Evolutionary conservation across 1,284 basidiomycete species (phyloP).

Genomic region (Exsudoporus floridanus): DNA sequence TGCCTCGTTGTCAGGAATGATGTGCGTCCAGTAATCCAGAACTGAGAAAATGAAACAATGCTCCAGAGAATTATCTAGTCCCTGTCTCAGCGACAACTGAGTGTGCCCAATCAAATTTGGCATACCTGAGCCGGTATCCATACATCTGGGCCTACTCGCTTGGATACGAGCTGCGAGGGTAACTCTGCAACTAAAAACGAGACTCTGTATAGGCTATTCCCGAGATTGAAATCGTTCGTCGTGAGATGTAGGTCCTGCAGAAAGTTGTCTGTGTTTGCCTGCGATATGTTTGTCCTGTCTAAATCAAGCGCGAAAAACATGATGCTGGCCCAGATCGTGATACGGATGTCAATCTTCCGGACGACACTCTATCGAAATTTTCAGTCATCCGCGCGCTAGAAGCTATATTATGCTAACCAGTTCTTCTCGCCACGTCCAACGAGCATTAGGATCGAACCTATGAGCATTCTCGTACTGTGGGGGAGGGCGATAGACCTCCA

Average conservation of each 20-base stretch:
- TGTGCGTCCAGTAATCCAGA: constrained; percentile 54
- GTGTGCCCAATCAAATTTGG: background rate
- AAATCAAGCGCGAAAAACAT: constrained; percentile 66
- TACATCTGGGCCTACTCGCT: constrained; percentile 67
- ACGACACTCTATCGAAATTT: constrained; percentile 42
- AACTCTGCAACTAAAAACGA: constrained; percentile 63
- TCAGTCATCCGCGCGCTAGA: background rate
- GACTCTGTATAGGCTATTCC: constrained; percentile 55
- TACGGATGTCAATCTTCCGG: constrained; percentile 60
- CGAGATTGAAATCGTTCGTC: constrained; percentile 66
- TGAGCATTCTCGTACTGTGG: constrained; percentile 60
- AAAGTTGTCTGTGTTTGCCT: constrained; percentile 61
- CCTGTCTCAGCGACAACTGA: constrained; percentile 2
- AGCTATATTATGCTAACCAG: constrained; percentile 35
- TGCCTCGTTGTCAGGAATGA: constrained; percentile 53
- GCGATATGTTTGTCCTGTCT: constrained; percentile 55
- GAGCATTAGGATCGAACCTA: constrained; percentile 62
- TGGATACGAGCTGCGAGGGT: constrained; percentile 72
- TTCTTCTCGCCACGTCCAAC: constrained; percentile 75
- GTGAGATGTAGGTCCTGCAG: constrained; percentile 50
- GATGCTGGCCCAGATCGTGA: constrained; percentile 63
- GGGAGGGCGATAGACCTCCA: constrained; percentile 56
- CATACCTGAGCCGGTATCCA: constrained; percentile 68
- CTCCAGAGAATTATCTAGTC: constrained; percentile 55
- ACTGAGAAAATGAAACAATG: constrained; percentile 58